Evolutionary conservation across 2,329 filamentous ascomycete genomes (phyloP).

Genomic region (Ophiostoma sp.): DNA sequence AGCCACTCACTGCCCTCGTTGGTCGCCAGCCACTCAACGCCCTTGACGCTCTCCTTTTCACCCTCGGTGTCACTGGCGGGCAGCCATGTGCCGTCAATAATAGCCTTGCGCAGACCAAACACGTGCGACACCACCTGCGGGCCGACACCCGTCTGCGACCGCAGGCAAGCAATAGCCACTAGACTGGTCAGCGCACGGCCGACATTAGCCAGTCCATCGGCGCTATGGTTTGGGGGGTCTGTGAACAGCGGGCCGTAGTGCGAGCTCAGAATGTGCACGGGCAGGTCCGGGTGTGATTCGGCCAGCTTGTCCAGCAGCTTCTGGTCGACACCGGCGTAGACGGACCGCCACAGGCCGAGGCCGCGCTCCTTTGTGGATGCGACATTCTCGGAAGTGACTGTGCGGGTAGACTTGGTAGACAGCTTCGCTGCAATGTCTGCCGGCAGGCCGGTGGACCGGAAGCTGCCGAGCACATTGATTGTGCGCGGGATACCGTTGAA

Average conservation of each 20-base stretch:
- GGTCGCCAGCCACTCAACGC: constrained; percentile 55
- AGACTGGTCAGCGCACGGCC: constrained; percentile 68
- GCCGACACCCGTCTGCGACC: constrained; percentile 74
- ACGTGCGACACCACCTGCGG: constrained; percentile 78
- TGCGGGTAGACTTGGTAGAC: constrained; percentile 52
- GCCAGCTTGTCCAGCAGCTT: constrained; percentile 69
- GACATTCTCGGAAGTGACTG: constrained; percentile 49
- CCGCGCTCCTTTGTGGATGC: constrained; percentile 53
- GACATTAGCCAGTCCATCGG: constrained; percentile 47
- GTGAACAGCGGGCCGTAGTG: constrained; percentile 71
- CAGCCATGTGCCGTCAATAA: constrained; percentile 59
- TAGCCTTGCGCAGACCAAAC: constrained; percentile 71
- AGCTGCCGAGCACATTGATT: constrained; percentile 67
- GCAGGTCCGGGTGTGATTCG: constrained; percentile 72
- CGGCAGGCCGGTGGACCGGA: constrained; percentile 49
- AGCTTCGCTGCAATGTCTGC: constrained; percentile 49
- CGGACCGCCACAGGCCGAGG: constrained; percentile 63
- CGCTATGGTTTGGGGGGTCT: constrained; percentile 51
- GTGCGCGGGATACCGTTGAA: constrained; percentile 79
- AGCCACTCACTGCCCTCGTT: constrained; percentile 63
- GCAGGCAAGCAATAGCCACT: constrained; percentile 66
- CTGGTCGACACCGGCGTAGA: constrained; percentile 68
- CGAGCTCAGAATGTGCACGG: constrained; percentile 68
- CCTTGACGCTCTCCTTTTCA: constrained; percentile 42
- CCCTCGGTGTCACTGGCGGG: constrained; percentile 32